These are phyloP conservation scores for Fusarium sp. DNA, from an alignment of 2,329 filamentous ascomycete genomes.

Conservation along the genomic window DNA sequence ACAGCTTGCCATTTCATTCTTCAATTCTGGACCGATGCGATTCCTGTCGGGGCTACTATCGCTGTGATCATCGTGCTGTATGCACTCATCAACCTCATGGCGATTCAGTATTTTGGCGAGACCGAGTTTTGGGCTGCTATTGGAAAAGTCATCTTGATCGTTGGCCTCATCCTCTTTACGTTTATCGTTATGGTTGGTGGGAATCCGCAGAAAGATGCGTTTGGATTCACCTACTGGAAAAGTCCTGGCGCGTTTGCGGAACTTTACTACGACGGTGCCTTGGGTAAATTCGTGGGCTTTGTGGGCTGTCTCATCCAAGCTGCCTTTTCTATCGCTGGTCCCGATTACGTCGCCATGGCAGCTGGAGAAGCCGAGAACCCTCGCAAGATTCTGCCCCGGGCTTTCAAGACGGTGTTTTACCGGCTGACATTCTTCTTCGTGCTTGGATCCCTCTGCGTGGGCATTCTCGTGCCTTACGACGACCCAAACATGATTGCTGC, in stretches of 20 bases:
- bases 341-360: constrained; percentile 74
- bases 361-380: constrained; percentile 78
- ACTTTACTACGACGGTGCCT: constrained; percentile 68
- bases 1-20: constrained; percentile 71
- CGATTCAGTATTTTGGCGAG: constrained; percentile 79
- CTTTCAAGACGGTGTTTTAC: constrained; percentile 83
- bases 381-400: constrained; percentile 73
- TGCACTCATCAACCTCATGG: constrained; percentile 72
- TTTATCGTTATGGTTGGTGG: constrained; percentile 86
- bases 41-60: constrained; percentile 69
- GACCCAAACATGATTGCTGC: constrained; percentile 69
- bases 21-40: constrained; percentile 68
- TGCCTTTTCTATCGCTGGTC: constrained; percentile 73
- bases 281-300: constrained; percentile 76
- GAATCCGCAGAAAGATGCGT: constrained; percentile 75
- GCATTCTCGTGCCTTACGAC: constrained; percentile 76
- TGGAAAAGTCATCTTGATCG: constrained; percentile 75
- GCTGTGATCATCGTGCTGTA: constrained; percentile 60
- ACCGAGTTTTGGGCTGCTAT: constrained; percentile 79
- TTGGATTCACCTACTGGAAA: constrained; percentile 75
- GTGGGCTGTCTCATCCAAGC: constrained; percentile 78
- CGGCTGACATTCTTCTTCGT: constrained; percentile 80
- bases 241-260: constrained; percentile 76
- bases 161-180: constrained; percentile 78
- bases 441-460: constrained; percentile 75